Evolutionary conservation across 495 filamentous ascomycete species (phyloP), one percentile per base, ranked within the genome.

Genomic region (Podospora pseudoanserina): DNA sequence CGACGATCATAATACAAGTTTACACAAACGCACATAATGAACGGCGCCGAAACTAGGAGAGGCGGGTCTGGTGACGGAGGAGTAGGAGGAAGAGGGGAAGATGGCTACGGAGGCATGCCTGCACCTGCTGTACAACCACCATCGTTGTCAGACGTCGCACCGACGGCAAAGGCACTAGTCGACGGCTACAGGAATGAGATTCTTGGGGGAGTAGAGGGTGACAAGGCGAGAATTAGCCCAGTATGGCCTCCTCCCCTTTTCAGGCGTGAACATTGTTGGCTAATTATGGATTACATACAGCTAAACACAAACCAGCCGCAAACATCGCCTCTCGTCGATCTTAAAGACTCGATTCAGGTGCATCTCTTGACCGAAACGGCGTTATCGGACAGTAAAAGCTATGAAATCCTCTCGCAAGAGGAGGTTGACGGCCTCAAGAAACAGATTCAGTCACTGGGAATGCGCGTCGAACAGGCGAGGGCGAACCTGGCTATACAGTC

Each of bases 321-420:
- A 66, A 82, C 80, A 70, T 78, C 79, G 30, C 70, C 77, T 34
- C 71, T 80, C 16, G 79, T 86, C 67, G 79, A 87, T 64, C 72
- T 86, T 9, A 82, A 83, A 39, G 85, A 87, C 71, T 79, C 84
- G 23, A 83, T 87, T 49, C 85, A 87, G 68, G 76, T 97, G 78
- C 96, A 98, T 78, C 82, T 99, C 18, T 83, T 99, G 65, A 94
- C 94, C 70, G 94, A 97, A 79, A 97, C 92, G 30, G 95, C 95
- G 11, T 87, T 97, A 69, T 86, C 87, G 56, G 95, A 99, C 78
- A 94, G 92, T 77, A 87, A 87, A 72, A 79, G 87, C 67, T 98
- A 87, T 76, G 90, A 95, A 74, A 86, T 99, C 13, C 81, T 98
- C 19, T 93, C 94, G 0, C 88, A 92, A 58, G 93, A 96, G 73